Evolutionary conservation across 345 rosid genomes (phyloP), one percentile per base, ranked within the genome.

Genomic region (Citrus australasica): DNA sequence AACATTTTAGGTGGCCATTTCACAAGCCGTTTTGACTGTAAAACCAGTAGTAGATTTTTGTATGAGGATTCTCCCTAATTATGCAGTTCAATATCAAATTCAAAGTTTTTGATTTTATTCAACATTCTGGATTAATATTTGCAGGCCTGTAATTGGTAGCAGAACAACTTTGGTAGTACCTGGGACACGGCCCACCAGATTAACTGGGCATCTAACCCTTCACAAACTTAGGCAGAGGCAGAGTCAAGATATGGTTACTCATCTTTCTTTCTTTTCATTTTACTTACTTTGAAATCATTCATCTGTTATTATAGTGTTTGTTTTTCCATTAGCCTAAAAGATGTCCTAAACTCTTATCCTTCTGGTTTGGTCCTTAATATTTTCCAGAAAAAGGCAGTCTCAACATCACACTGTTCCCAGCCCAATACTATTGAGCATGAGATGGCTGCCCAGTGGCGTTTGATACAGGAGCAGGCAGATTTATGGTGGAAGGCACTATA

Each of bases 401-500:
- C 89, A 42, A 89, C 89, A 28, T 73, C 89, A 33, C 89, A 87
- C 74, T 76, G 77, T 69, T 74, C 90, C 55, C 92, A 89, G 77
- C 72, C 79, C 46, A 85, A 85, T 40, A 87, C 67, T 2, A 27
- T 84, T 7, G 88, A 84, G 71, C 74, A 76, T 71, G 82, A 75
- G 5, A 76, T 89, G 90, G 89, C 86, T 14, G 32, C 74, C 40
- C 84, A 84, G 46, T 85, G 92, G 92, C 24, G 76, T 30, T 0
- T 81, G 30, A 83, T 79, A 24, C 88, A 84, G 53, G 77, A 63
- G 67, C 73, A 64, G 67, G 74, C 85, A 19, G 84, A 82, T 67
- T 9, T 46, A 32, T 62, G 71, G 70, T 84, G 88, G 89, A 82
- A 82, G 62, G 73, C 72, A 37, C 74, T 88, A 27, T 76, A 78